Evolutionary conservation across 352 stramenopile genomes (phyloP).

Genomic region (Phytophthora fragariaefolia): DNA sequence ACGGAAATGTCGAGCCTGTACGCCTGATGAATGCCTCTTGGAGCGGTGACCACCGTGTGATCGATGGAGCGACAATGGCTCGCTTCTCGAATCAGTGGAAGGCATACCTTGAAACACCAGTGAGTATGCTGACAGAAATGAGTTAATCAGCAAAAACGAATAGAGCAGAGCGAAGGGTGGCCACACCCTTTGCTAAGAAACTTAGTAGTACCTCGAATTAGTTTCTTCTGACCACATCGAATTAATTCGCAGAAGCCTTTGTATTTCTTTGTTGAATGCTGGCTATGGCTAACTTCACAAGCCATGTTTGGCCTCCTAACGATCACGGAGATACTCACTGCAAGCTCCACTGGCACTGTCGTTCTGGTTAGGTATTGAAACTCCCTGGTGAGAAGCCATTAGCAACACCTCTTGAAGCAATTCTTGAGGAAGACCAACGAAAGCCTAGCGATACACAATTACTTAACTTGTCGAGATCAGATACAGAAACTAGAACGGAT

Average conservation of each 20-base stretch:
- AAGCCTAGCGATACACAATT: conserved; percentile 40
- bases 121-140: conserved; percentile 92
- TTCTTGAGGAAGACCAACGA: conserved; percentile 61
- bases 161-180: conserved; percentile 7
- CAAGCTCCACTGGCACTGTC: conserved; percentile 16
- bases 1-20: conserved; percentile 84
- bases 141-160: conserved; percentile 58
- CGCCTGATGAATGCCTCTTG: conserved; percentile 97
- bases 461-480: neutral
- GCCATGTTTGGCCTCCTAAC: conserved; percentile 10
- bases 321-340: conserved; percentile 31
- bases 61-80: conserved; percentile 98
- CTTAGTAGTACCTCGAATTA: no score
- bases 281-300: neutral
- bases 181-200: neutral
- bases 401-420: conserved; percentile 81
- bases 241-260: no score
- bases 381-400: conserved; percentile 66
- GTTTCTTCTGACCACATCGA: no score
- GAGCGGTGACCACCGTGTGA: conserved; percentile 97
- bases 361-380: conserved; percentile 71
- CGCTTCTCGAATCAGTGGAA: conserved; percentile 98
- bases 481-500: neutral
- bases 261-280: neutral
- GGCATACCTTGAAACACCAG: conserved; percentile 94